Base-by-base conservation (phyloP, 306 rosid species). In the Prunus padus region DNA sequence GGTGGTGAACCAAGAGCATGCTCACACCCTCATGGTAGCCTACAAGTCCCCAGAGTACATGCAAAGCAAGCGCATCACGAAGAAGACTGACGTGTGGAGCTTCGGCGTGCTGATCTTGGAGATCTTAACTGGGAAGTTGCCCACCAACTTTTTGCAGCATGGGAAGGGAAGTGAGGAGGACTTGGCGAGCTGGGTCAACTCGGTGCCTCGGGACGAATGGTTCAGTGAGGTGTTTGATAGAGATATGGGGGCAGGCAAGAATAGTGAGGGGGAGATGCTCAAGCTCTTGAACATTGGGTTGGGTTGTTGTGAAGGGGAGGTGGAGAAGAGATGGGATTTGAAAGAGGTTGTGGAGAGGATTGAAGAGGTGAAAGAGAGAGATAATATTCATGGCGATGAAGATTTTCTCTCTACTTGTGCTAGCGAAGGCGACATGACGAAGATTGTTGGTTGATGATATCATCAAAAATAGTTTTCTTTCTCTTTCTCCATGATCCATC, bases 11-110 rank as follows among this genome's bases (percentile, higher is more conserved):
- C 97, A 89, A 65, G 98, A 96, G 5, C 77, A 87, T 15, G 97
- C 96, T 4, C 86, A 82, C 16, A 87, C 87, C 65, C 77, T 84
- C 16, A 86, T 96, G 93, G 91, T 83, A 15, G 89, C 83, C 19
- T 96, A 92, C 87, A 89, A 85, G 77, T 85, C 92, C 8, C 98
- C 99, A 0, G 99, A 96, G 61, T 84, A 80, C 84, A n/a, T 63
- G 23, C 92, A 86, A 10, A 85, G 86, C 1, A 87, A 93, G 20
- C 84, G 96, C 20, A 86, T 92, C 40, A 89, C 99, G 25, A 92
- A 87, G 97, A 96, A 90, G 80, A 89, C 87, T 2, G 99, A 96
- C 8, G 82, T 92, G 13, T 96, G 99, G 99, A 71, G 92, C 47
- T 87, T 96, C 15, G 99, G 99, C 31, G 77, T 90, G 65, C 45